A percentile compares a stretch with the other conserved stretches of the same genome.
phyloP scores from a whole-genome alignment of 139 green algal species.

The Chlorella sp. region DNA sequence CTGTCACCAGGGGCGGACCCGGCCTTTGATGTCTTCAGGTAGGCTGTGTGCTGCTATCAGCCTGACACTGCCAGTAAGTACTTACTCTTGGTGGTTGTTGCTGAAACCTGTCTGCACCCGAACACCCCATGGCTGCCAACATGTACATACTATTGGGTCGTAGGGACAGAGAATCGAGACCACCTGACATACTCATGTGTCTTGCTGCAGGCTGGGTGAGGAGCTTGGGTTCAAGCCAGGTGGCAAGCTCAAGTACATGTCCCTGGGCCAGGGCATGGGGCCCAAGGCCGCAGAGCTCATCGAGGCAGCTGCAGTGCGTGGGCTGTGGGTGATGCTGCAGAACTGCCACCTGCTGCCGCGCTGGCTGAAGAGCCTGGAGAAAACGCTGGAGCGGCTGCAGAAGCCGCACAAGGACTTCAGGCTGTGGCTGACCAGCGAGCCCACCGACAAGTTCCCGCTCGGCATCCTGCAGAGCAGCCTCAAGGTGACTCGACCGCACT shows the following conservation, averaged over 20 bases:
- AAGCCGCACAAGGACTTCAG: slow-evolving; percentile 78
- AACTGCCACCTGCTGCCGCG: slow-evolving; percentile 85
- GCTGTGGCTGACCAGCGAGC: slow-evolving; percentile 80
- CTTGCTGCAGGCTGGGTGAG: slow-evolving; percentile 83
- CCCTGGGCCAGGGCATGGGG: slow-evolving; percentile 86
- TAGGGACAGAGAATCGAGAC: no score
- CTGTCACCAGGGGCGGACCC: slow-evolving; percentile 75
- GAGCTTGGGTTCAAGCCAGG: slow-evolving; percentile 77
- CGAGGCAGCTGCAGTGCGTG: slow-evolving; percentile 55
- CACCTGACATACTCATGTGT: no score
- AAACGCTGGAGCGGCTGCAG: slow-evolving; percentile 69
- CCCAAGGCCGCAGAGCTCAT: slow-evolving; percentile 76
- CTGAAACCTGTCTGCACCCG: no score
- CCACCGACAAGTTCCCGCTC: slow-evolving; percentile 70
- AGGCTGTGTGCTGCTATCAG: no score
- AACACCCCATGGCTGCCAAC: no score
- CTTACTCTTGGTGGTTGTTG: no score
- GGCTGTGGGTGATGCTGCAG: slow-evolving; percentile 84
- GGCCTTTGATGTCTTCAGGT: slow-evolving; percentile 80
- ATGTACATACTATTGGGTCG: no score
- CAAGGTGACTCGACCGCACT: no score
- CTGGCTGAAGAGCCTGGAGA: slow-evolving; percentile 83
- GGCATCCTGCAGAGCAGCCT: slow-evolving; percentile 74
- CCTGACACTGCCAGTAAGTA: no score
- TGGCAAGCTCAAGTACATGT: slow-evolving; percentile 87